Base-by-base conservation (phyloP, 192 early-diverging fungal species). In the Chytriomyces sp. region DNA sequence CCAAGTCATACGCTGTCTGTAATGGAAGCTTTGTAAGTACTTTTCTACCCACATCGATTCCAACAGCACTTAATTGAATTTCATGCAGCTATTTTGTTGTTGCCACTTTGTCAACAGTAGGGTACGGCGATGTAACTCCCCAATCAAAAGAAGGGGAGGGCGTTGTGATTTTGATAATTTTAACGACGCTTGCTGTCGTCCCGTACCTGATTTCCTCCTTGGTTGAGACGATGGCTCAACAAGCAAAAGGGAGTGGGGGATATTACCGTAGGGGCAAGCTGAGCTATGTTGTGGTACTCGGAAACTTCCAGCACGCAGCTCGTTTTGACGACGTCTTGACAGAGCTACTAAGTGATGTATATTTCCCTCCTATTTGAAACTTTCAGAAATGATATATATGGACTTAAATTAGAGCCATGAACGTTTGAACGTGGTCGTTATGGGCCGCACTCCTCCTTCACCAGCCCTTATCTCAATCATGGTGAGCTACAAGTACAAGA, bases 81-180 rank as follows among this genome's bases (percentile, higher is more conserved):
- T n/a, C 56, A 1, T 25, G 3, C 39, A 77, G 75, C 17, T 86
- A 89, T 59, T 86, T 91, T 75, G 80, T 88, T 25, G 78, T 90
- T 56, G 88, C 90, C 62, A 89, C 88, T 3, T 75, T 88, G 12
- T 85, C 87, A 3, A 92, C 90, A 2, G 90, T 92, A 7, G 90
- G 90, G 32, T 91, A 90, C 65, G 90, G 90, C 28, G 90, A 92
- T 58, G 84, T 92, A 40, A 83, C 87, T 0, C 82, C 90, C 10
- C 70, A 75, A 32, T 80, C 89, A 5, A 65, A 77, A 3, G 79
- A 75, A 19, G 86, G 83, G 25, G 75, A 84, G 67, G 25, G 86
- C 12, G 84, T 88, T 22, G 81, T 90, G 55, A 82, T 90, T 67
- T 3, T 82, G 6, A 57, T 91, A 3, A 91, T 91, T 70, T 70